phyloP scores from a whole-genome alignment of 2,329 filamentous ascomycete species.

The Curvularia lunata region DNA sequence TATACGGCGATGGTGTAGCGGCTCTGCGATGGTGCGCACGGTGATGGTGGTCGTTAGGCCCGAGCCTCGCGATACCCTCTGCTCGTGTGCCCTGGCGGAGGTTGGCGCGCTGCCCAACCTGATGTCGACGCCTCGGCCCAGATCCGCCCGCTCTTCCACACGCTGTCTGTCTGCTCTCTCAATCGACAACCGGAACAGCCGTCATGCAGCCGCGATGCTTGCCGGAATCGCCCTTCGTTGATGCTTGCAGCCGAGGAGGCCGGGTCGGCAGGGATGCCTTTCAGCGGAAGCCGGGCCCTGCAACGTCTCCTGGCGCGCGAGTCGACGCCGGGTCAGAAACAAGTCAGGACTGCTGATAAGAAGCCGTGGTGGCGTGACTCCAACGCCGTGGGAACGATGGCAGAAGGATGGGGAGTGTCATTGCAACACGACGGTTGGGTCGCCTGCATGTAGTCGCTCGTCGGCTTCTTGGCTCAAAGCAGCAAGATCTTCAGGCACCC shows the following conservation, averaged over 20 bases:
- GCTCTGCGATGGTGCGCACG: conserved; percentile 37
- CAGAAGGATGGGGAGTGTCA: conserved; percentile 12
- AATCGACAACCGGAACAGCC: conserved; percentile 4
- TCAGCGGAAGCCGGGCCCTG: conserved; percentile 17
- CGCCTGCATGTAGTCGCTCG: conserved; percentile 14
- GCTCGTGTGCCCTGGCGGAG: conserved; percentile 1
- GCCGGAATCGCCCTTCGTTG: conserved; percentile 9
- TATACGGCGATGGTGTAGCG: conserved; percentile 32
- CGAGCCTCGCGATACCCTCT: conserved; percentile 16
- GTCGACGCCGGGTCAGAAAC: conserved; percentile 19
- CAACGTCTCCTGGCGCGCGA: conserved; percentile 21
- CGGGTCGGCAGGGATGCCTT: conserved; percentile 19
- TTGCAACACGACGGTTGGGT: conserved; percentile 13
- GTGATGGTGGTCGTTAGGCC: conserved; percentile 35
- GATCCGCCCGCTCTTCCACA: conserved; percentile 1
- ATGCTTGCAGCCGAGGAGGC: conserved; percentile 13
- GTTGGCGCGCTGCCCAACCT: conserved; percentile 10
- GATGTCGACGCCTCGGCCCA: conserved; percentile 2
- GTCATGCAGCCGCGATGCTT: conserved; percentile 2
- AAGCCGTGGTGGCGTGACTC: conserved; percentile 18
- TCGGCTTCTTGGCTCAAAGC: conserved; percentile 19
- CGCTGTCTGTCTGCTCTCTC: neutral
- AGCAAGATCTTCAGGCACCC: conserved; percentile 25
- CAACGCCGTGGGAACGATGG: conserved; percentile 16
- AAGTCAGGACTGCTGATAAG: conserved; percentile 17